Percentiles rank a stretch among this genome's conserved stretches.
Evolutionary conservation across 2,329 filamentous ascomycete species (phyloP).

Genomic region (Berkeleyomyces rouxiae): DNA sequence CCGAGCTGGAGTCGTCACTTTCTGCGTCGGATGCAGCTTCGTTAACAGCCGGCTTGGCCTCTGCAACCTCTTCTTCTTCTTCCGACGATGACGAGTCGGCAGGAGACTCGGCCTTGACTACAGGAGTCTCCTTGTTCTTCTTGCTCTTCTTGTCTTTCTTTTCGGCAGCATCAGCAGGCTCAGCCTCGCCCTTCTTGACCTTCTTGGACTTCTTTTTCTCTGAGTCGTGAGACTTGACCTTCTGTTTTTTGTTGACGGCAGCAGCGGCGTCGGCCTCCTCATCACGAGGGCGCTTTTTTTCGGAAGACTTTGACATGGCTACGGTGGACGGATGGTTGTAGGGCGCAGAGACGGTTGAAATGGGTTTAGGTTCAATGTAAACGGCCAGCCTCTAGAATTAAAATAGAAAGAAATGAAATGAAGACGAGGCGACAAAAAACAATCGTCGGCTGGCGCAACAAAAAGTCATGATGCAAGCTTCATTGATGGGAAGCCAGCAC

Average conservation of each 20-base stretch:
- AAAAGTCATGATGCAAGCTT: not conserved
- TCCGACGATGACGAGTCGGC: not conserved
- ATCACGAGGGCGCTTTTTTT: slow-evolving; percentile 31
- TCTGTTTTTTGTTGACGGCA: slow-evolving; percentile 31
- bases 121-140: slow-evolving; percentile 19
- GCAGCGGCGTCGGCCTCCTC: slow-evolving; percentile 24
- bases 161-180: not conserved
- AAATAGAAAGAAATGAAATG: not conserved
- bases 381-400: not conserved
- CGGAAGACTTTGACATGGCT: slow-evolving; percentile 17
- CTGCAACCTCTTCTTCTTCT: slow-evolving; percentile 2
- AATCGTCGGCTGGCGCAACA: not conserved
- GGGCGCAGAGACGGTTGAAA: not conserved
- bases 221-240: slow-evolving; percentile 30
- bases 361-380: not conserved
- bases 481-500: not conserved
- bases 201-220: slow-evolving; percentile 16
- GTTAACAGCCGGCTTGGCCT: slow-evolving; percentile 18
- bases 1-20: slow-evolving; percentile 14
- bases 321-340: not conserved
- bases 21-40: slow-evolving; percentile 19
- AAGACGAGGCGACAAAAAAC: not conserved
- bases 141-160: slow-evolving; percentile 11
- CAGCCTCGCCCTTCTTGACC: slow-evolving; percentile 10
- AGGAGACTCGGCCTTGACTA: slow-evolving; percentile 14